phyloP scores from a whole-genome alignment of 352 stramenopile species.

The Plasmopara halstedii region DNA sequence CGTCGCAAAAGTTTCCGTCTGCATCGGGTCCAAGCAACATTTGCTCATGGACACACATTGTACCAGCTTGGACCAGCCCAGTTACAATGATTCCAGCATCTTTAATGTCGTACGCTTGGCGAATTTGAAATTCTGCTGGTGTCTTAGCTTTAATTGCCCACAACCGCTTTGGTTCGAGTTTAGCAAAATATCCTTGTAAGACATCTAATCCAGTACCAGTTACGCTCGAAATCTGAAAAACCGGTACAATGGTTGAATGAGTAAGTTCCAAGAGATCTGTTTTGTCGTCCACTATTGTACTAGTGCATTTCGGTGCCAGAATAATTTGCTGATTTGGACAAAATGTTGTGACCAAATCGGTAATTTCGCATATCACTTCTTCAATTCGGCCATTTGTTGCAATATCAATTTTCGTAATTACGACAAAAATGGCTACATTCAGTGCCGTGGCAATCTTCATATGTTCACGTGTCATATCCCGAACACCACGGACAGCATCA shows the following conservation, averaged over 20 bases:
- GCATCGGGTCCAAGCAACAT: slow-evolving; percentile 62
- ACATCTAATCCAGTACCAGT: slow-evolving; percentile 42
- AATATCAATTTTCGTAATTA: slow-evolving; percentile 72
- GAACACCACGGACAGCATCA: slow-evolving; percentile 54
- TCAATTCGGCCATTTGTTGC: slow-evolving; percentile 37
- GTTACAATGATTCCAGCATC: slow-evolving; percentile 61
- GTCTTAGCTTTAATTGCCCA: slow-evolving; percentile 46
- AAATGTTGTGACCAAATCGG: slow-evolving; percentile 30
- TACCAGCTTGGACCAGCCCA: slow-evolving; percentile 62
- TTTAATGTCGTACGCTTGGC: slow-evolving; percentile 69
- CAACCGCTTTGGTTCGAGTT: slow-evolving; percentile 52
- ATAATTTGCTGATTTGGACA: slow-evolving; percentile 20
- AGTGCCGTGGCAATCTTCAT: slow-evolving; percentile 71
- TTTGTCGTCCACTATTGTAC: slow-evolving; percentile 6
- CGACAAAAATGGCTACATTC: slow-evolving; percentile 66
- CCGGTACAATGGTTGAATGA: slow-evolving; percentile 24
- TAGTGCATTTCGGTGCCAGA: slow-evolving; percentile 1
- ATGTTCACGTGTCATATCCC: slow-evolving; percentile 72
- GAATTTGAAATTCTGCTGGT: slow-evolving; percentile 69
- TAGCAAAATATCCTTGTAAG: slow-evolving; percentile 49
- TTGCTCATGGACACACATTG: slow-evolving; percentile 46
- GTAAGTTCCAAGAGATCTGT: slow-evolving; percentile 3
- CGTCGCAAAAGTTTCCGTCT: slow-evolving; percentile 52
- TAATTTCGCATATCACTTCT: slow-evolving; percentile 38
- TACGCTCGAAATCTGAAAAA: slow-evolving; percentile 62